A percentile compares a stretch with the other conserved stretches of the same genome.
Evolutionary conservation across 345 rosid species (phyloP).

Genomic region (Aquilaria malaccensis): DNA sequence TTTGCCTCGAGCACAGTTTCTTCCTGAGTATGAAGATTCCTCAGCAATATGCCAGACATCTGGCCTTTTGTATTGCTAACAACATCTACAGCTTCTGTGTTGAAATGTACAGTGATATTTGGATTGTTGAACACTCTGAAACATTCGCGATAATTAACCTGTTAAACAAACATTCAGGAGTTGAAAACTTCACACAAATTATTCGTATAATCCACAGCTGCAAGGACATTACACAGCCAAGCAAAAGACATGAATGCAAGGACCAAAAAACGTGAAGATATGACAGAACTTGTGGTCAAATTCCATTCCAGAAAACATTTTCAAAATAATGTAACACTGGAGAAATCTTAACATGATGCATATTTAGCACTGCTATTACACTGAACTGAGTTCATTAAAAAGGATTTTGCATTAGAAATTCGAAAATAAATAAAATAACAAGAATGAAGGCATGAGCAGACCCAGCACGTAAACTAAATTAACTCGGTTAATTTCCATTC

Average conservation of each 20-base stretch:
- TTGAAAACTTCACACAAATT: slow-evolving; percentile 80
- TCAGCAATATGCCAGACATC: slow-evolving; percentile 80
- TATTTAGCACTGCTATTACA: no score
- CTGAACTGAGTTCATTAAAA: no score
- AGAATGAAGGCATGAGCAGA: no score
- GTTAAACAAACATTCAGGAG: slow-evolving; percentile 98
- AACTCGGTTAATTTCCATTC: no score
- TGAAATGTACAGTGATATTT: slow-evolving; percentile 90
- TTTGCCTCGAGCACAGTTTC: slow-evolving; percentile 84
- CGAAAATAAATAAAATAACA: no score
- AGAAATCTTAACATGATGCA: no score
- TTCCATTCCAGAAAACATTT: no score
- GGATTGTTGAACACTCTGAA: slow-evolving; percentile 99
- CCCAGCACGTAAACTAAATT: no score
- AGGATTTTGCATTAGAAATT: no score
- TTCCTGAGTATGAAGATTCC: slow-evolving; percentile 68
- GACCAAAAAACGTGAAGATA: not conserved
- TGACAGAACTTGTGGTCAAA: no score
- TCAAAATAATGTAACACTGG: no score
- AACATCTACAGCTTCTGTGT: slow-evolving; percentile 73
- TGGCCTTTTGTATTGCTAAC: slow-evolving; percentile 90
- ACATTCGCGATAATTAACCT: slow-evolving; percentile 99
- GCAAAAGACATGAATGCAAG: not conserved
- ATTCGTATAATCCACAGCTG: slow-evolving; percentile 21
- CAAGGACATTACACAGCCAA: slow-evolving; percentile 13